Evolutionary conservation across 768 basidiomycete genomes (phyloP).

Genomic region (Termitomyces sp.): DNA sequence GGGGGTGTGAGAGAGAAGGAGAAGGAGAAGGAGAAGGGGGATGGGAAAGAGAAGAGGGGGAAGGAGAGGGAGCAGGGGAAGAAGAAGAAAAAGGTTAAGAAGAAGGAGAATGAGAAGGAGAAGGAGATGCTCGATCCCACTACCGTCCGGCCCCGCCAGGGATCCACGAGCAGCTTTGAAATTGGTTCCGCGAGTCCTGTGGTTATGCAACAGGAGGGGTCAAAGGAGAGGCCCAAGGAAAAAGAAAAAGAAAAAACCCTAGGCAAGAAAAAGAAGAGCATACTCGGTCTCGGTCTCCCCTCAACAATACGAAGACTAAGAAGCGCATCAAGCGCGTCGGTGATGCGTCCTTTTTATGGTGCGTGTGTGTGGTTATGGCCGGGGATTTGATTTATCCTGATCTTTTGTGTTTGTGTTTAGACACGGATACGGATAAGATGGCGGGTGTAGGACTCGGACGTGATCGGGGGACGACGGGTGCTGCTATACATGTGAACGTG

Average conservation of each 20-base stretch:
- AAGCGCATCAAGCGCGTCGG: conserved; percentile 32
- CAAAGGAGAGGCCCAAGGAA: background rate
- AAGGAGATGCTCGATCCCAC: conserved; percentile 15
- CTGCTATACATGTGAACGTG: background rate
- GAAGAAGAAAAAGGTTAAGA: conserved; percentile 9
- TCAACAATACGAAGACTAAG: conserved; percentile 43
- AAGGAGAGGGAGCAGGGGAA: conserved; percentile 22
- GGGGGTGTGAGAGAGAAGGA: conserved; percentile 7
- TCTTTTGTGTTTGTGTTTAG: too few relatives aligned
- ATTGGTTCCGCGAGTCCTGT: conserved; percentile 48
- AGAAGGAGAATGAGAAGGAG: conserved; percentile 28
- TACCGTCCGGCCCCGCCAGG: conserved; percentile 9
- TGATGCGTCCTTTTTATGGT: too few relatives aligned
- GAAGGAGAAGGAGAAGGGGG: conserved; percentile 22
- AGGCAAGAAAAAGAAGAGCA: conserved; percentile 56
- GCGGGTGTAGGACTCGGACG: too few relatives aligned
- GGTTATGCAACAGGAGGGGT: too few relatives aligned
- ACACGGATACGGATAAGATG: too few relatives aligned
- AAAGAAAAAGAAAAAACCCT: conserved; percentile 22
- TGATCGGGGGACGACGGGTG: too few relatives aligned
- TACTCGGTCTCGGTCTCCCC: conserved; percentile 61
- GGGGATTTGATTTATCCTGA: too few relatives aligned
- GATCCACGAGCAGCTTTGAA: conserved; percentile 65
- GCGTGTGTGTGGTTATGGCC: too few relatives aligned
- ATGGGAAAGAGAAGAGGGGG: conserved; percentile 15